Evolutionary conservation across 2,329 filamentous ascomycete genomes (phyloP), one percentile per base, ranked within the genome.

Genomic region (Stylonectria norvegica): DNA sequence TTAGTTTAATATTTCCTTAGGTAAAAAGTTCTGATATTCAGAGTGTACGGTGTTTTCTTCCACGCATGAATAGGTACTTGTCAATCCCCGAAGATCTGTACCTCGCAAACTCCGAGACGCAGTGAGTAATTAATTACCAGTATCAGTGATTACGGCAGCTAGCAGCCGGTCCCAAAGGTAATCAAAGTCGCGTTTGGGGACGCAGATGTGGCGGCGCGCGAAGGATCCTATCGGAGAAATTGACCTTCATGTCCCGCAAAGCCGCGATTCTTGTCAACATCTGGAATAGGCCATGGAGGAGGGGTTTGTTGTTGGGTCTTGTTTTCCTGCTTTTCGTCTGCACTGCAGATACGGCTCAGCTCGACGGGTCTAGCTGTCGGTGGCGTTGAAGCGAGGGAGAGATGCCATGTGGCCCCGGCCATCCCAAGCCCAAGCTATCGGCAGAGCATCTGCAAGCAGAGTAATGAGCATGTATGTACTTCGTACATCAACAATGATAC

Each of bases 171-270:
- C n/a, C n/a, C n/a, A 35, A 34, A 31, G 33, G 36, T 22, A 44
- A 43, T 49, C 50, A 48, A 44, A 28, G 45, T 47, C 40, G 52
- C 43, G 43, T 46, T 39, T 35, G 32, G 39, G 15, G 20, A 47
- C 30, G 45, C 20, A n/a, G 18, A 5, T 33, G 33, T 28, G 23
- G 34, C 36, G 36, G 35, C 34, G 20, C 25, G 34, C 29, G 38
- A 41, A 20, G 38, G 16, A 30, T 31, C 48, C 44, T 52, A 52
- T 56, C 53, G 48, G 52, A 47, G 42, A 50, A 42, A 50, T 50
- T 41, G 31, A 29, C 18, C 12, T 25, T 7, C 6, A 14, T 5
- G n/a, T 29, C 12, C 10, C 27, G 6, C 27, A n/a, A 14, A 14
- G 27, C 12, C 6, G 22, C 10, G 27, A 14, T 29, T 14, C 6